Evolutionary conservation across 768 basidiomycete species (phyloP), one percentile per base, ranked within the genome.

Genomic region (Hortiboletus campestris): DNA sequence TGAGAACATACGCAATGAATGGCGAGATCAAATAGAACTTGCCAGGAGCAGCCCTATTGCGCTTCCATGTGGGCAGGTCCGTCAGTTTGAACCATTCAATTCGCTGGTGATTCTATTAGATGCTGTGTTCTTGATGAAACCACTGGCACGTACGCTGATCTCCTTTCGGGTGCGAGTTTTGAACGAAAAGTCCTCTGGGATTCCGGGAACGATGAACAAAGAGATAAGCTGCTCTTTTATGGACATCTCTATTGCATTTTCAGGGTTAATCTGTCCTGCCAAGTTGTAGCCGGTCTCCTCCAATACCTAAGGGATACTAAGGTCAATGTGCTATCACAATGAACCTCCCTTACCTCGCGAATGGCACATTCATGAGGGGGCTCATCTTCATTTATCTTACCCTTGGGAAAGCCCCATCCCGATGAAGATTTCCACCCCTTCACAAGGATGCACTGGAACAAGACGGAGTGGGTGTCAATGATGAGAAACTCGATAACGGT

Each of bases 321-420:
- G 56, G 20, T 63, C 38, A 32, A 22, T n/a, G 32, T 43, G 12
- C 35, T 41, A 28, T 25, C 25, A 22, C 20, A 20, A 46, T n/a
- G 38, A 29, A 40, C 35, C 22, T 22, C 51, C 55, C 83, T 51
- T 58, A 95, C 96, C 77, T 99, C 97, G 71, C 97, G 85, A 51
- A 91, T 80, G 3, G 96, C 97, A 72, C 97, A 99, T 51, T 80
- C 81, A 46, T 82, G 80, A 53, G 86, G 82, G 9, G 88, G 84
- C 69, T 99, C 97, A 56, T 89, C 83, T 69, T 95, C 88, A 65
- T 99, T 99, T 71, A 98, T 98, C 75, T 99, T 99, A n/a, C 97
- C 97, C 69, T 96, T 91, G 8, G 97, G 97, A 72, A 98, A 99
- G n/a, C 93, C 89, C 97, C 97, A 99, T 8, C 94, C 92, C 2